Conservation (phyloP, 2,329 filamentous ascomycete species). For the Aspergillus sp. region DNA sequence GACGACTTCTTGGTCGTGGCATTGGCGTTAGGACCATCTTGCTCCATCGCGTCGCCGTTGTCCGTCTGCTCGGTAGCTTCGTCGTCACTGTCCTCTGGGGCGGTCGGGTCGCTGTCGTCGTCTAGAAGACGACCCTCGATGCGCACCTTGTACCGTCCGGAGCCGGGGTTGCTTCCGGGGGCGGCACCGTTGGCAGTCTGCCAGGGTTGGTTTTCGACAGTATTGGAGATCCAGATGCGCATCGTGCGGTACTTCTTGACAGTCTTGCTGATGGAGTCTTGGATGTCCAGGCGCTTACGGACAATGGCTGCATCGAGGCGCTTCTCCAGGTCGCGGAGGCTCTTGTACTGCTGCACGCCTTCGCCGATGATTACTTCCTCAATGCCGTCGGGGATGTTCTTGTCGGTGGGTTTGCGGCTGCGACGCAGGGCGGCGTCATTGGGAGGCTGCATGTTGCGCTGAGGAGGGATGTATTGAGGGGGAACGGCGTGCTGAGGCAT, state of each 20-base stretch:
- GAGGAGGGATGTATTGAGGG: slow-evolving; percentile 40
- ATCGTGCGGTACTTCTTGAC: slow-evolving; percentile 81
- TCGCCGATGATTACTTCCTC: slow-evolving; percentile 82
- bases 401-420: slow-evolving; percentile 89
- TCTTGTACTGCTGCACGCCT: slow-evolving; percentile 77
- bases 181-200: slow-evolving; percentile 80
- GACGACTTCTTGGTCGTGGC: slow-evolving; percentile 34
- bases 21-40: slow-evolving; percentile 52
- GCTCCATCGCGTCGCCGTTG: slow-evolving; percentile 60
- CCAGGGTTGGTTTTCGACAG: slow-evolving; percentile 91
- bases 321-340: slow-evolving; percentile 82
- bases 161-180: slow-evolving; percentile 36
- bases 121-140: slow-evolving; percentile 86
- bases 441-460: slow-evolving; percentile 38
- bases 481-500: slow-evolving; percentile 42
- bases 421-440: slow-evolving; percentile 67
- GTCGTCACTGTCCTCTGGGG: slow-evolving; percentile 53
- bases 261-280: slow-evolving; percentile 75
- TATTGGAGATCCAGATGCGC: slow-evolving; percentile 93
- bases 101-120: slow-evolving; percentile 59
- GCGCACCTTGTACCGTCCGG: slow-evolving; percentile 73
- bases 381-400: slow-evolving; percentile 87
- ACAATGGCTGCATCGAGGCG: slow-evolving; percentile 90
- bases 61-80: slow-evolving; percentile 39
- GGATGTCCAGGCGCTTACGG: slow-evolving; percentile 87